Evolutionary conservation across 2,329 filamentous ascomycete genomes (phyloP).

Genomic region (Microcyclospora pomicola): DNA sequence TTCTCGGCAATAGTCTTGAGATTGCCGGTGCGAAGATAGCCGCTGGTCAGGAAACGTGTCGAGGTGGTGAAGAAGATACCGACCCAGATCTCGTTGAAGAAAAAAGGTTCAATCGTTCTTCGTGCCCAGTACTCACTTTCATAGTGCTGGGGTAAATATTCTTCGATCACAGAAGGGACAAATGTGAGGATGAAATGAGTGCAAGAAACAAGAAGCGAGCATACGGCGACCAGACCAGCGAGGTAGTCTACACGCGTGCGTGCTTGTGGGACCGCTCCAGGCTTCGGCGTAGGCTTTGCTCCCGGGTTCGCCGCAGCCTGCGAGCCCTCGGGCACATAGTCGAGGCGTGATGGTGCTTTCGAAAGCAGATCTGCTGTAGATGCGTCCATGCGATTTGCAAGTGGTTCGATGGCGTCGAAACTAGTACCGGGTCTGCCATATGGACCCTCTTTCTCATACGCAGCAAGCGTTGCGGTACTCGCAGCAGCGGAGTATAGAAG

Average conservation of each 20-base stretch:
- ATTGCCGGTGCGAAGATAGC: slow-evolving; percentile 30
- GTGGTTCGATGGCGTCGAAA: too few species aligned
- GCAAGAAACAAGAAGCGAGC: slow-evolving; percentile 32
- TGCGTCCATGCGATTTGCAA: background rate
- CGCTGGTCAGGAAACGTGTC: slow-evolving; percentile 30
- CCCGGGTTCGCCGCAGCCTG: slow-evolving; percentile 7
- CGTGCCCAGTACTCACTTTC: slow-evolving; percentile 29
- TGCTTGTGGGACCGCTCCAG: slow-evolving; percentile 3
- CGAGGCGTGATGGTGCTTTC: background rate
- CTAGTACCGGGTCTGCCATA: too few species aligned
- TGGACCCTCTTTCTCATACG: too few species aligned
- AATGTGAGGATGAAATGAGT: slow-evolving; percentile 33
- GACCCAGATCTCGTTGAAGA: slow-evolving; percentile 35
- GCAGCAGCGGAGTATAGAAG: too few species aligned
- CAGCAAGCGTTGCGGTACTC: too few species aligned
- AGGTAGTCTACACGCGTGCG: slow-evolving; percentile 31
- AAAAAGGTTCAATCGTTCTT: slow-evolving; percentile 30
- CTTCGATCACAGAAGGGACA: slow-evolving; percentile 26
- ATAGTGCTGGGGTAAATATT: slow-evolving; percentile 25
- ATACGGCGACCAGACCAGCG: slow-evolving; percentile 32
- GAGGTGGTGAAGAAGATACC: slow-evolving; percentile 37
- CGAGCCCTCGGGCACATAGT: slow-evolving; percentile 5
- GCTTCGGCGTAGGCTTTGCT: slow-evolving; percentile 3
- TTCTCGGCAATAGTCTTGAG: slow-evolving; percentile 31
- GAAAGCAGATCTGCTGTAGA: slow-evolving; percentile 4